Base-by-base conservation (phyloP, 495 filamentous ascomycete species). In the Aspergillus olivimuriae region DNA sequence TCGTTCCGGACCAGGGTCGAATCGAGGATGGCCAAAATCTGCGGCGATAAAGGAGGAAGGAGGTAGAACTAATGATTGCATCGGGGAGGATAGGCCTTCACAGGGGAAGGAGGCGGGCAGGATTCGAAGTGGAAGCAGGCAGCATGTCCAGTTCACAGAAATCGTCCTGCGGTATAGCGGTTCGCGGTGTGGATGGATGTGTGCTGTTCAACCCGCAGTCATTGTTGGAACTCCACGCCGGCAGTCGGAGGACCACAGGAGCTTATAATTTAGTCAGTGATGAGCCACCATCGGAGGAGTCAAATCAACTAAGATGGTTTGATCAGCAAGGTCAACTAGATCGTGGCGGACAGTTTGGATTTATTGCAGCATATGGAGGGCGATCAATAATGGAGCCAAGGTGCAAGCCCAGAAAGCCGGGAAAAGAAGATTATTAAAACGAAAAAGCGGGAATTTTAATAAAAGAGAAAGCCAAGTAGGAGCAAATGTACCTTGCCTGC, bases 1-100 rank as follows among this genome's bases (percentile, higher is more conserved):
- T 66, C 76, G 75, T 61, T 81, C 76, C 61, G 81, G 75, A 63
- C 83, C 78, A 60, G 60, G 51, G 50, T 60, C 58, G 51, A 66
- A 70, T 52, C 60, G 56, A 47, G 60, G 49, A 26, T 61, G 66
- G 57, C 67, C 67, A 42, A 73, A 69, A 34, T 66, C 66, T 43
- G 63, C 44, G 20, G 62, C 53, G 51, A 60, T 58, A 50, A 69
- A 63, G 57, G 66, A 65, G 47, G 66, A 60, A 45, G 66, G 66
- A 41, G 66, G 63, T 52, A 73, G 66, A 52, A 69, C 61, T 61
- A 73, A 58, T 55, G 69, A 70, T 70, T 70, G 69, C 69, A 73
- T 73, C 63, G 61, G 64, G 59, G 41, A 48, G 52, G 39, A 44
- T 14, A 45, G 43, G 35, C 28, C 17, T 36, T 61, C 56, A 62